These are phyloP conservation scores for Phytophthora sp. DNA, from an alignment of 352 stramenopile species.

Conservation along the genomic window DNA sequence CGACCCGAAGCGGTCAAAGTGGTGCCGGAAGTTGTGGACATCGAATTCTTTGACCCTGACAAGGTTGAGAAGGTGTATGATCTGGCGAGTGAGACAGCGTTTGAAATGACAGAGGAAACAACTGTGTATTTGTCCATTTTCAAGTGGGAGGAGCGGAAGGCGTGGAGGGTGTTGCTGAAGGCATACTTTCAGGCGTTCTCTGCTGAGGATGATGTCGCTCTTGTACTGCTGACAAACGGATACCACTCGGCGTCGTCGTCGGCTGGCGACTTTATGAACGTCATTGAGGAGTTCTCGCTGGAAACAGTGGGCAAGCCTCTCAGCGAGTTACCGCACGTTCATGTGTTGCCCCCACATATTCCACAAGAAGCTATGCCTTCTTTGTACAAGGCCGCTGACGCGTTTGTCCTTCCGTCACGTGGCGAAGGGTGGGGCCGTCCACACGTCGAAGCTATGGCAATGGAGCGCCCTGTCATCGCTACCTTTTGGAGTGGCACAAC, in stretches of 20 bases:
- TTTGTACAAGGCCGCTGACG: constrained; percentile 80
- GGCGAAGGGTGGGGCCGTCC: constrained; percentile 95
- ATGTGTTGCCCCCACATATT: constrained; percentile 69
- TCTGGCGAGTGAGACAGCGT: constrained; percentile 40
- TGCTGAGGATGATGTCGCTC: constrained; percentile 60
- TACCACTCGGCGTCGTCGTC: constrained; percentile 76
- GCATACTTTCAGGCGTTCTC: constrained; percentile 86
- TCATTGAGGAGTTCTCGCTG: constrained; percentile 63
- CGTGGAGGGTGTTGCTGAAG: constrained; percentile 86
- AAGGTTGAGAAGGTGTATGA: constrained; percentile 55
- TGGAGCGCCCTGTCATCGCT: constrained; percentile 89
- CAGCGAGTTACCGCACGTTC: constrained; percentile 55
- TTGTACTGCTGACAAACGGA: constrained; percentile 88
- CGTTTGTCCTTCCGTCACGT: constrained; percentile 91
- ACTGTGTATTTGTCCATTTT: constrained; percentile 93
- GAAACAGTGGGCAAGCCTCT: constrained; percentile 52
- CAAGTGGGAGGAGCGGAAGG: constrained; percentile 95
- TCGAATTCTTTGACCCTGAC: constrained; percentile 86
- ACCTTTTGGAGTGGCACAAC: constrained; percentile 93
- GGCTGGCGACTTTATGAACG: constrained; percentile 50
- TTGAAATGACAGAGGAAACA: constrained; percentile 46
- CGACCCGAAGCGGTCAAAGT: constrained; percentile 63
- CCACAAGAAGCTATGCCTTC: constrained; percentile 59
- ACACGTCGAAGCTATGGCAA: constrained; percentile 94
- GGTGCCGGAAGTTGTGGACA: constrained; percentile 89